A percentile compares a stretch with the other conserved stretches of the same genome.
Conservation (phyloP, 805 yeast genomes). For the Isabelozyma pseudorhagii region DNA sequence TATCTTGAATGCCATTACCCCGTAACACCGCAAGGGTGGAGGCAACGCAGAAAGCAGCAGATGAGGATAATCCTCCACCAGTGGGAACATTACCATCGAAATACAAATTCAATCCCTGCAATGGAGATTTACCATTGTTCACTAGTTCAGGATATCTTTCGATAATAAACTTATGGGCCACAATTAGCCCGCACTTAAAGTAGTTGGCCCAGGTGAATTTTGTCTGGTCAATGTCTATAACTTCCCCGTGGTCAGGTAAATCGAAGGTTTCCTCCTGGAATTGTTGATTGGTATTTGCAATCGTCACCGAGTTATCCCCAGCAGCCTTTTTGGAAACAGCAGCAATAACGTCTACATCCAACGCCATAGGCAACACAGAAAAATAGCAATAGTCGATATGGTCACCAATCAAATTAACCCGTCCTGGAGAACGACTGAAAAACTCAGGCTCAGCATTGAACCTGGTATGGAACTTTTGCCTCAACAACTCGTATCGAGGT, state of each 20-base stretch:
- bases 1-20: slow-evolving; percentile 43
- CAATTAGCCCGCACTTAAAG: slow-evolving; percentile 62
- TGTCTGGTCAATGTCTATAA: slow-evolving; percentile 46
- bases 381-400: slow-evolving; percentile 69
- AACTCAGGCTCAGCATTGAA: slow-evolving; percentile 39
- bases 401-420: slow-evolving; percentile 74
- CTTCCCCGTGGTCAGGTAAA: slow-evolving; percentile 38
- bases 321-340: slow-evolving; percentile 35
- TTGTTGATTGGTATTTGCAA: slow-evolving; percentile 29
- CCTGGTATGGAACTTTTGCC: slow-evolving; percentile 15
- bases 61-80: slow-evolving; percentile 68
- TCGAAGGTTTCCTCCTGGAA: slow-evolving; percentile 35
- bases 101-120: slow-evolving; percentile 49
- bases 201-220: slow-evolving; percentile 64
- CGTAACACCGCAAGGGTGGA: slow-evolving; percentile 55
- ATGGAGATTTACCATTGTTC: slow-evolving; percentile 13
- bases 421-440: slow-evolving; percentile 66
- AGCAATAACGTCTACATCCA: slow-evolving; percentile 58
- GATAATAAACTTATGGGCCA: slow-evolving; percentile 49
- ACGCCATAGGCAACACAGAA: slow-evolving; percentile 72
- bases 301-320: slow-evolving; percentile 22
- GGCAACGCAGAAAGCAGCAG: slow-evolving; percentile 70
- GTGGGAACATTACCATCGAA: slow-evolving; percentile 69
- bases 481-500: slow-evolving; percentile 24
- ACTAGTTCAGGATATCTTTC: slow-evolving; percentile 26